Evolutionary conservation across 805 yeast species (phyloP), one percentile per base, ranked within the genome.

Genomic region (Ogataea philodendri): DNA sequence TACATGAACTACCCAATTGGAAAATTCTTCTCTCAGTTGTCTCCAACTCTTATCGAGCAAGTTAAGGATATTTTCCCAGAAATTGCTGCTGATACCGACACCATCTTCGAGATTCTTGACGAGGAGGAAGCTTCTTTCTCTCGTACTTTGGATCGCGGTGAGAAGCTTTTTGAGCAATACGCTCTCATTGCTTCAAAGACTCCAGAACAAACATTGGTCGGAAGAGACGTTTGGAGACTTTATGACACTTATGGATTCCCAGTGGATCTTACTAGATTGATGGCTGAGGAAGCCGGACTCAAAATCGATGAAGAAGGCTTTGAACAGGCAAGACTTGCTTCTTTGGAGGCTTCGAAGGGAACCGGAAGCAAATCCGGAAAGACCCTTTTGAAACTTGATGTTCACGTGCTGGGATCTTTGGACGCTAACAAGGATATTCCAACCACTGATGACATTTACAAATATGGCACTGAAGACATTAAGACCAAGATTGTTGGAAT

Each of bases 161-260:
- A 93, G 69, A 87, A 85, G 63, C 72, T 93, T 58, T 93, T 93
- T 54, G 96, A 90, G 66, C 85, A 84, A 59, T 93, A 90, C 55
- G 96, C 97, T 28, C 74, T 76, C 33, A 77, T 77, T 52, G 95
- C 97, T 37, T 68, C 82, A 33, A 77, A 81, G 54, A 73, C 83
- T 18, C 81, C 84, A 29, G 76, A 74, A 45, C 88, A 81, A 62
- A 75, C 83, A 24, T 73, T 93, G 45, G 76, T 84, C 31, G 99
- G 99, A 61, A 81, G 76, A 54, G 97, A 90, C 60, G 98, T 93
- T 24, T 93, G 99, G 99, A 79, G 99, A 67, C 72, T 93, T 52
- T 93, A 93, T 55, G 99, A 93, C 55, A 93, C 99, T 9, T 93
- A 90, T 58, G 99, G 99, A 41, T 93, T 93, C 84, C 99, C 99